Conservation (phyloP, 805 yeast species). For the Hanseniaspora jakobsenii region DNA sequence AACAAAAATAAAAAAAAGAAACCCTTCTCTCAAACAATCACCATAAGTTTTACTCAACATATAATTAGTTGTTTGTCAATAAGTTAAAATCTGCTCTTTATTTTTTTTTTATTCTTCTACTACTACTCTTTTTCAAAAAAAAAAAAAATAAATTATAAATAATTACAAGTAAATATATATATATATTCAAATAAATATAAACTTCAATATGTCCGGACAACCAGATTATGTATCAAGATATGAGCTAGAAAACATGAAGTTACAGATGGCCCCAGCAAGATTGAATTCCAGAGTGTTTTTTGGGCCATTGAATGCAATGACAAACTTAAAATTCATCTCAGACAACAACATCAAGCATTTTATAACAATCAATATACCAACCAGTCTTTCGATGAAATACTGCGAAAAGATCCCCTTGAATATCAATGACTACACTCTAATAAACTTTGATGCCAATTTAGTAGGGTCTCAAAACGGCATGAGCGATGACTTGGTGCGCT, state of each 20-base stretch:
- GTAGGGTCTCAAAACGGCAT: constrained; percentile 24
- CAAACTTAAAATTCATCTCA: constrained; percentile 29
- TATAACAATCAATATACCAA: constrained; percentile 29
- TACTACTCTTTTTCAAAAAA: too few species aligned
- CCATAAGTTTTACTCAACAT: too few species aligned
- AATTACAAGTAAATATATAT: too few species aligned
- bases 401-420: constrained; percentile 24
- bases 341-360: constrained; percentile 32
- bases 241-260: constrained; percentile 17
- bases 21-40: too few species aligned
- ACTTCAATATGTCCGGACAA: constrained; percentile 17
- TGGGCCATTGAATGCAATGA: constrained; percentile 37
- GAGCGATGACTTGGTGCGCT: constrained; percentile 7
- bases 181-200: too few species aligned
- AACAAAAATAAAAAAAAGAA: too few species aligned
- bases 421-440: constrained; percentile 24
- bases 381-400: constrained; percentile 27
- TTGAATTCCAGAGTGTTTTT: constrained; percentile 33
- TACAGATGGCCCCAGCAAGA: constrained; percentile 32
- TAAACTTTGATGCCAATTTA: constrained; percentile 29
- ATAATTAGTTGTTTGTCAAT: too few species aligned
- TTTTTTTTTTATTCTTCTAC: too few species aligned
- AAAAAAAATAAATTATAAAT: too few species aligned
- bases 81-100: too few species aligned
- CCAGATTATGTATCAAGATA: constrained; percentile 16